Conservation (phyloP, 2,329 filamentous ascomycete species). For the Aspergillus pseudoviridinutans region DNA sequence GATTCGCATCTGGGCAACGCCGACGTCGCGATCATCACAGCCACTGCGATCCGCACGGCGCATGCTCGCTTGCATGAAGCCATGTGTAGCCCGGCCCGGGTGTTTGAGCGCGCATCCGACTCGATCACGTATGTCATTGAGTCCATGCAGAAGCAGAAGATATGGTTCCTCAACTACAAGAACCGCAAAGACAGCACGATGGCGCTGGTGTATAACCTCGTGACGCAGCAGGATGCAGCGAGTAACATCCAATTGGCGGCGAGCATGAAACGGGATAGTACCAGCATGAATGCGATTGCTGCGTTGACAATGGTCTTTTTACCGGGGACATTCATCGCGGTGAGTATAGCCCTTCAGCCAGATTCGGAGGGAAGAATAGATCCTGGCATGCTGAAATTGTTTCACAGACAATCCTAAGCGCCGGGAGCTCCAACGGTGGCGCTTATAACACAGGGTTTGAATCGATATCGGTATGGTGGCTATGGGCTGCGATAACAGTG, state of each 20-base stretch:
- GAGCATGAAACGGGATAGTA: conserved; percentile 24
- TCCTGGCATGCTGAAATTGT: background rate
- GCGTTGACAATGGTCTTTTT: conserved; percentile 30
- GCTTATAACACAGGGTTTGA: background rate
- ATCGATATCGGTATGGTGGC: conserved; percentile 5
- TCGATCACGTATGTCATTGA: conserved; percentile 23
- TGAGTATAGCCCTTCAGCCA: background rate
- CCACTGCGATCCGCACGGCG: conserved; percentile 17
- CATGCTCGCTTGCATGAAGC: conserved; percentile 9
- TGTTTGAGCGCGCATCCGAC: conserved; percentile 14
- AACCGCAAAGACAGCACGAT: conserved; percentile 22
- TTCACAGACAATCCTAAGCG: conserved; percentile 7
- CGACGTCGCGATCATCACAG: conserved; percentile 23
- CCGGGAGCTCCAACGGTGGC: conserved; percentile 4
- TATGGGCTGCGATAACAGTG: conserved; percentile 13
- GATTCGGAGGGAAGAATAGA: background rate
- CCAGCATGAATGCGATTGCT: conserved; percentile 30
- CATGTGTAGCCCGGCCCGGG: background rate
- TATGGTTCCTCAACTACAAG: conserved; percentile 25
- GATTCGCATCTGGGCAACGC: conserved; percentile 26
- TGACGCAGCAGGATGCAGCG: conserved; percentile 28
- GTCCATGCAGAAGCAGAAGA: conserved; percentile 26
- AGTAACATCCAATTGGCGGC: conserved; percentile 29
- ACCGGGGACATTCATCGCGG: conserved; percentile 19
- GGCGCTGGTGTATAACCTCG: conserved; percentile 21